These are phyloP conservation scores for Euphorbia pulcherrima DNA, from an alignment of 345 rosid species.

Conservation along the genomic window DNA sequence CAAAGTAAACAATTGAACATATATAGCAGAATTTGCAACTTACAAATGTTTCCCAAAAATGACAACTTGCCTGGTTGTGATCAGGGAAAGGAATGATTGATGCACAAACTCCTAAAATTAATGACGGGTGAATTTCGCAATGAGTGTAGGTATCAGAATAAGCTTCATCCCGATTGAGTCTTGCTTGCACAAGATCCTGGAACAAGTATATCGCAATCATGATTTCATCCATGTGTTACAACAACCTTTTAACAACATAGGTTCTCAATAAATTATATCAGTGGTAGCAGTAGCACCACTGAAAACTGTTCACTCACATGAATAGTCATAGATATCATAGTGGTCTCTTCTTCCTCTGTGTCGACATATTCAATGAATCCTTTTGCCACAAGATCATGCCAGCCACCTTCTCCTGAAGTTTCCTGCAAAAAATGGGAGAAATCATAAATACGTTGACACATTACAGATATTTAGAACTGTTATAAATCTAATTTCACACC, in stretches of 20 bases:
- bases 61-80: conserved; percentile 77
- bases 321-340: conserved; percentile 99
- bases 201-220: conserved; percentile 17
- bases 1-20: conserved; percentile 8
- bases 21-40: not conserved
- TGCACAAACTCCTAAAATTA: conserved; percentile 95
- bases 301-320: conserved; percentile 51
- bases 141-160: conserved; percentile 87
- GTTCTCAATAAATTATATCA: not conserved
- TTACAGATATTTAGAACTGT: not conserved
- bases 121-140: conserved; percentile 97
- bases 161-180: conserved; percentile 70
- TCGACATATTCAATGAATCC: conserved; percentile 93
- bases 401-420: conserved; percentile 74
- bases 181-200: conserved; percentile 91
- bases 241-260: not conserved
- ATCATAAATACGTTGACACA: not conserved
- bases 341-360: conserved; percentile 97
- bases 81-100: conserved; percentile 99
- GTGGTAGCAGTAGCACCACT: too few species aligned
- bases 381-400: conserved; percentile 88
- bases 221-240: conserved; percentile 6
- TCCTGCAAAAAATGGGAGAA: conserved; percentile 43
- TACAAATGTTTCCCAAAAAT: not conserved
- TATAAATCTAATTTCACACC: conserved; percentile 36